Conservation (phyloP, 2,329 filamentous ascomycete genomes). For the Passalora sequoiae region DNA sequence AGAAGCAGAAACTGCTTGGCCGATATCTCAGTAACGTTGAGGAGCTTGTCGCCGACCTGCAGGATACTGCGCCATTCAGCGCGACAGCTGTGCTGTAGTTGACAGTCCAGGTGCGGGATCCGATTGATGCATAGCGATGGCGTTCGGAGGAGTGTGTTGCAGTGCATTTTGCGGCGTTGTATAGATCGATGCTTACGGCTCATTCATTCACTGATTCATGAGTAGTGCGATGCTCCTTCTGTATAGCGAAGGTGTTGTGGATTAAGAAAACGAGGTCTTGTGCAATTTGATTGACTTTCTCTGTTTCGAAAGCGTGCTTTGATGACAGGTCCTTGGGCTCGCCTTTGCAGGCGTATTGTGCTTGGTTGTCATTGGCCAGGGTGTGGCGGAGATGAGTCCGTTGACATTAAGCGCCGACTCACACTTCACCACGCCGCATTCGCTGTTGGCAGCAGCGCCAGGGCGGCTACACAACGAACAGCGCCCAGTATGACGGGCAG, state of each 20-base stretch:
- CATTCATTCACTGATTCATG: too few relatives aligned
- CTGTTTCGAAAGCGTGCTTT: neutral
- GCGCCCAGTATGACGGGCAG: slow-evolving; percentile 13
- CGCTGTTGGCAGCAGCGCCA: slow-evolving; percentile 14
- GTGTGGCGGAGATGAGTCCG: neutral
- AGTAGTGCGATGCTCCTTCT: too few relatives aligned
- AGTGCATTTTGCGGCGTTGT: too few relatives aligned
- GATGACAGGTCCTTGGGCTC: too few relatives aligned
- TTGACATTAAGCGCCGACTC: too few relatives aligned
- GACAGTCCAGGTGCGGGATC: too few relatives aligned
- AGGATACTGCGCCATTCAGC: slow-evolving; percentile 66
- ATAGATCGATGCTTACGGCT: too few relatives aligned
- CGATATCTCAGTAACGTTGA: slow-evolving; percentile 77
- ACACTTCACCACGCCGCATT: slow-evolving; percentile 5
- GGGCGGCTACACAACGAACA: slow-evolving; percentile 15
- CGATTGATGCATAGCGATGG: too few relatives aligned
- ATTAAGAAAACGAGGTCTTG: neutral
- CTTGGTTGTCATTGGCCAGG: neutral
- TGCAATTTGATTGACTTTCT: neutral
- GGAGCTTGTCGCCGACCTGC: slow-evolving; percentile 73
- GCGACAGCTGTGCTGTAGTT: neutral
- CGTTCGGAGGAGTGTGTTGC: too few relatives aligned
- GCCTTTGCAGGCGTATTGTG: neutral
- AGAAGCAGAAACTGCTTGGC: slow-evolving; percentile 75
- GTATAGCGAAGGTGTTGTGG: slow-evolving; percentile 1